These are phyloP conservation scores for Alternaria conjuncta DNA, from an alignment of 2,329 filamentous ascomycete genomes.

Conservation along the genomic window DNA sequence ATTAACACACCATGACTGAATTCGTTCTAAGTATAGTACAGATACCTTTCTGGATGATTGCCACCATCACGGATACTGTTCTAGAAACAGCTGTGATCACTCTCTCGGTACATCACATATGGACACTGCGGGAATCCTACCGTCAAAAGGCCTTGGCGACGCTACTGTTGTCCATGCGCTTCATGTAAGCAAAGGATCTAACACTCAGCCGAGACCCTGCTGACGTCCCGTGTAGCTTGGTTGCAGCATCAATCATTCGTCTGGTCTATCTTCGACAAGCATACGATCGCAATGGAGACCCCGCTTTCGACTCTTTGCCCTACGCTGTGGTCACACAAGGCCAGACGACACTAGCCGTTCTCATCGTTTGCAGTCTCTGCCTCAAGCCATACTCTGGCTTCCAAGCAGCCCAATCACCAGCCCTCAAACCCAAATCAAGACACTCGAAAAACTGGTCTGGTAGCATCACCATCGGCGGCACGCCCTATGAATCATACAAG, in stretches of 20 bases:
- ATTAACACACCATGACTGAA: neutral
- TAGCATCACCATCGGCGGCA: slow-evolving; percentile 27
- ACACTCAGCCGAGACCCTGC: neutral
- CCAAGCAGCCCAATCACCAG: slow-evolving; percentile 11
- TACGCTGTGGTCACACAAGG: slow-evolving; percentile 31
- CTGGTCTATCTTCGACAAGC: slow-evolving; percentile 25
- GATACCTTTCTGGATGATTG: slow-evolving; percentile 30
- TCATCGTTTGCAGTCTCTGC: slow-evolving; percentile 30
- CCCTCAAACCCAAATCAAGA: slow-evolving; percentile 6
- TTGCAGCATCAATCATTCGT: slow-evolving; percentile 28
- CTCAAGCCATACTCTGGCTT: slow-evolving; percentile 22
- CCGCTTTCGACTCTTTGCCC: slow-evolving; percentile 26
- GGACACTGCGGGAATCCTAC: slow-evolving; percentile 20
- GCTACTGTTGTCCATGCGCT: slow-evolving; percentile 26
- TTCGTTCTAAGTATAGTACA: neutral
- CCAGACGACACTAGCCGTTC: slow-evolving; percentile 29
- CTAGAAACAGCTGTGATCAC: slow-evolving; percentile 26
- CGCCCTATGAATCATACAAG: slow-evolving; percentile 22
- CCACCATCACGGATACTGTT: slow-evolving; percentile 23
- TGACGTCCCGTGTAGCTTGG: slow-evolving; percentile 22
- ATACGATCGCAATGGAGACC: slow-evolving; percentile 13
- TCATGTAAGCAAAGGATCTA: slow-evolving; percentile 21
- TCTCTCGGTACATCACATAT: slow-evolving; percentile 25
- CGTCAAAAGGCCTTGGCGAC: slow-evolving; percentile 23
- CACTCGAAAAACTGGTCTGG: slow-evolving; percentile 25